Evolutionary conservation across 805 yeast species (phyloP).

Genomic region (Blastobotrys mokoenaii): DNA sequence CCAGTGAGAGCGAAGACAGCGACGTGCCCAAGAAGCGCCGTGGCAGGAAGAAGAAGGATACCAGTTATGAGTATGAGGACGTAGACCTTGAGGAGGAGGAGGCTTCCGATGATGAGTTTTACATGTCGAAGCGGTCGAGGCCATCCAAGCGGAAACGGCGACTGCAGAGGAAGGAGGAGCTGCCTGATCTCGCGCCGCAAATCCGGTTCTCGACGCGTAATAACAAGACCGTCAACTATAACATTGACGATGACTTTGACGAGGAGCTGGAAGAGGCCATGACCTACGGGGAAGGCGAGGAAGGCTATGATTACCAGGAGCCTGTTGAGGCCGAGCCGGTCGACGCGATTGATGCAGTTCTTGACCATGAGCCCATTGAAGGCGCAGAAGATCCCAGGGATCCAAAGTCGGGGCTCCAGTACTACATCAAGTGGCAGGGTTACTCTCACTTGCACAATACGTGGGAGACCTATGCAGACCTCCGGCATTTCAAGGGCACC

Average conservation of each 20-base stretch:
- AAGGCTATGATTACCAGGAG: conserved; percentile 11
- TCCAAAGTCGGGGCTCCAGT: conserved; percentile 20
- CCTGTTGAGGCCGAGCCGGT: conserved; percentile 29
- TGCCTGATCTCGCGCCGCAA: conserved; percentile 18
- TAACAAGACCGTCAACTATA: conserved; percentile 63
- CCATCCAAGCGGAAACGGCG: conserved; percentile 4
- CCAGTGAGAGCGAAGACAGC: conserved; percentile 14
- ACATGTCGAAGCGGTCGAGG: conserved; percentile 12
- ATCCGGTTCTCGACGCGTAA: conserved; percentile 71
- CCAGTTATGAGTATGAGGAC: conserved; percentile 20
- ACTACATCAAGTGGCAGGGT: conserved; percentile 68
- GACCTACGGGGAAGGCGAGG: conserved; percentile 22
- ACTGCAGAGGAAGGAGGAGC: conserved; percentile 12
- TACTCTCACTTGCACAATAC: conserved; percentile 89
- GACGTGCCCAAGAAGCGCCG: neutral
- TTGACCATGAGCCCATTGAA: conserved; percentile 44
- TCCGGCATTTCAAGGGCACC: conserved; percentile 54
- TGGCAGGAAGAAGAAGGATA: conserved; percentile 22
- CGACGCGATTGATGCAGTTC: conserved; percentile 40
- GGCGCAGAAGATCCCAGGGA: conserved; percentile 27
- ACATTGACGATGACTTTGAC: conserved; percentile 53
- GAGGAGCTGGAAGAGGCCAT: conserved; percentile 40
- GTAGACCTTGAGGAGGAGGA: conserved; percentile 24
- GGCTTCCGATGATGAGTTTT: conserved; percentile 12
- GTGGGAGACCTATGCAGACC: conserved; percentile 65